These are phyloP conservation scores for Diaporthe ilicicola DNA, from an alignment of 2,329 filamentous ascomycete species.

Conservation along the genomic window DNA sequence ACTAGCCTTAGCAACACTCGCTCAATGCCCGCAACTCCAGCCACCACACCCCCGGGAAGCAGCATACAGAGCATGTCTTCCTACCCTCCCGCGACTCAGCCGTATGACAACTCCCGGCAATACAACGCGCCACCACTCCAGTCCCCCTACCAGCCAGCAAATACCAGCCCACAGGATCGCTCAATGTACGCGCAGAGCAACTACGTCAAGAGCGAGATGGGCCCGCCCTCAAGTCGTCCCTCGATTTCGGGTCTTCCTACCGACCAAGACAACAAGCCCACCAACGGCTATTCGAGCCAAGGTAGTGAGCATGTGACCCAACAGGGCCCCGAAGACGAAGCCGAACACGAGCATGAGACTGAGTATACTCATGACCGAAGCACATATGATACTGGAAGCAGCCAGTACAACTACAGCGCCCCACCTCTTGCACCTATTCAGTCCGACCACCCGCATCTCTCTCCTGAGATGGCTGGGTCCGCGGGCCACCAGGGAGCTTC, in stretches of 20 bases:
- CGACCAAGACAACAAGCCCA: constrained; percentile 65
- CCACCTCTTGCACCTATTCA: constrained; percentile 72
- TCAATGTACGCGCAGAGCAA: constrained; percentile 72
- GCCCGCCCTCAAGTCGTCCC: constrained; percentile 74
- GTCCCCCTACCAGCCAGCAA: constrained; percentile 73
- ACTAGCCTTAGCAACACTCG: constrained; percentile 79
- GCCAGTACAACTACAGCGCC: constrained; percentile 80
- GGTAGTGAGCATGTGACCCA: constrained; percentile 63
- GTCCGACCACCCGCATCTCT: constrained; percentile 78
- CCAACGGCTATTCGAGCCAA: constrained; percentile 68
- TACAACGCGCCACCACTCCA: constrained; percentile 77
- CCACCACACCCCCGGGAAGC: constrained; percentile 85
- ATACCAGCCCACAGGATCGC: constrained; percentile 66
- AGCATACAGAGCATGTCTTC: constrained; percentile 80
- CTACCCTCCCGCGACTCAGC: constrained; percentile 74
- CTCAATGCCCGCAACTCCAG: constrained; percentile 90
- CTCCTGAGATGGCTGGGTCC: constrained; percentile 84
- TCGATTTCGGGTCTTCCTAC: constrained; percentile 63
- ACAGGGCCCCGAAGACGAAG: constrained; percentile 68
- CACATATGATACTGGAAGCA: constrained; percentile 76
- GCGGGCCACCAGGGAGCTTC: constrained; percentile 81
- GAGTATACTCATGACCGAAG: constrained; percentile 89
- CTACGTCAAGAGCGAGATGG: constrained; percentile 90
- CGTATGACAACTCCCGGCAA: constrained; percentile 80
- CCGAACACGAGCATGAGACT: constrained; percentile 76